Evolutionary conservation across 2,329 filamentous ascomycete genomes (phyloP), one percentile per base, ranked within the genome.

Genomic region (Aspergillus tanneri): DNA sequence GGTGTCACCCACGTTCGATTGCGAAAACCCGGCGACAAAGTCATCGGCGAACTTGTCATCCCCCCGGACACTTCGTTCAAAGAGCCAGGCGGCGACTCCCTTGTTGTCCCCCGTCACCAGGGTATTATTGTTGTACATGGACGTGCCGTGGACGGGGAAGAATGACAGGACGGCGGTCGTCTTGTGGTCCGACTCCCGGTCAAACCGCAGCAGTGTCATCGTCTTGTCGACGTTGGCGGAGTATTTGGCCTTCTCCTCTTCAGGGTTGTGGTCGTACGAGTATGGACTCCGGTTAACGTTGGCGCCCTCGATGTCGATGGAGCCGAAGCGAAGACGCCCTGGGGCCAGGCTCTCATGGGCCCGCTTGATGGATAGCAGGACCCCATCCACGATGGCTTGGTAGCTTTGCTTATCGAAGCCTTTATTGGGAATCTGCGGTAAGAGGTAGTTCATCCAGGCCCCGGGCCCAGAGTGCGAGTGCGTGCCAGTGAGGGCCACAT

Each of bases 51-150:
- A 83, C 14, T 73, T 76, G 2, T 74, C 63, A 14, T 82, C 76
- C n/a, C 68, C 70, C 2, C 72, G 66, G 40, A 86, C 77, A 43
- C 81, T 84, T 56, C 86, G 80, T 66, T 97, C 92, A 44, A 96
- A 85, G 10, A 96, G 74, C 64, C 86, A 87, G 0, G 91, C 88
- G 2, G 92, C 91, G 5, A 96, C 89, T 10, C 92, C 92, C 72
- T 97, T 97, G 74, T 97, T 97, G 68, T 97, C 92, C n/a, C 89
- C 92, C 2, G 90, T 85, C 42, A 93, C 82, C 11, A 96, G 77
- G 0, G 90, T 96, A 70, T 96, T 96, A 72, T 96, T 96, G 46
- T 88, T 87, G 19, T 91, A 82, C 69, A 96, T 82, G 0, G 90
- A 95, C 0, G 92, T 97, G 38, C 91, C 91, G 66, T 97, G 92